Conservation (phyloP, 2,329 filamentous ascomycete genomes). For the Beauveria sp. region DNA sequence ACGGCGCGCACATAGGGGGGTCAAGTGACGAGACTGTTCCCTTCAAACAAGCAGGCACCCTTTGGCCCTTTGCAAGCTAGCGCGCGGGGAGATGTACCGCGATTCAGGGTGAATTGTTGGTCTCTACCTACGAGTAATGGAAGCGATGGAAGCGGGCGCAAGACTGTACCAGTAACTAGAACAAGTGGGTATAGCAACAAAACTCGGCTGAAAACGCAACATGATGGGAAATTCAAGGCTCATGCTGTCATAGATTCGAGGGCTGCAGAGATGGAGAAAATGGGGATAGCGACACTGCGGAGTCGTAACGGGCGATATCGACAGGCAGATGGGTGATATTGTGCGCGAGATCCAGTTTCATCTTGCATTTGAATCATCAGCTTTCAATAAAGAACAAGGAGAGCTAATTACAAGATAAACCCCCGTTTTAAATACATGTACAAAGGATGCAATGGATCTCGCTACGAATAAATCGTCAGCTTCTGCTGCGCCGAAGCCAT, state of each 20-base stretch:
- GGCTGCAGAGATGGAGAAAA: not conserved
- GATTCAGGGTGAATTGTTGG: not conserved
- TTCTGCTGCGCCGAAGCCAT: not conserved
- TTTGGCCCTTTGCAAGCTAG: constrained; percentile 1
- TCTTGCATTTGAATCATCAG: not conserved
- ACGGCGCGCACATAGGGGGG: not conserved
- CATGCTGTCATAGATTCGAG: not conserved
- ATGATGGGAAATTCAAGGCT: not conserved
- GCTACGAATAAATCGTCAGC: not conserved
- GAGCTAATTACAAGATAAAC: no score
- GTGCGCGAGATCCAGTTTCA: not conserved
- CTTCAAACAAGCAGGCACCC: not conserved
- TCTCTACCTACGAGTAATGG: constrained; percentile 6
- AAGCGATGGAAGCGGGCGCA: not conserved
- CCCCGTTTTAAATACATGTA: no score
- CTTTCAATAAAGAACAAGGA: not conserved
- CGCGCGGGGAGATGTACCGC: not conserved
- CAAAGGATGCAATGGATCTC: not conserved
- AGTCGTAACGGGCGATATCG: not conserved
- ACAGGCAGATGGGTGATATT: not conserved
- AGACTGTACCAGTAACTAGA: not conserved
- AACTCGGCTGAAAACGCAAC: not conserved
- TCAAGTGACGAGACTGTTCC: not conserved
- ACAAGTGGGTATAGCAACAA: no score
- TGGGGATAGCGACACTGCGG: not conserved